Percentiles rank a stretch among this genome's conserved stretches.
These are phyloP conservation scores for Trichopus zeylanicus DNA, from an alignment of 116 monocot species.

Conservation along the genomic window DNA sequence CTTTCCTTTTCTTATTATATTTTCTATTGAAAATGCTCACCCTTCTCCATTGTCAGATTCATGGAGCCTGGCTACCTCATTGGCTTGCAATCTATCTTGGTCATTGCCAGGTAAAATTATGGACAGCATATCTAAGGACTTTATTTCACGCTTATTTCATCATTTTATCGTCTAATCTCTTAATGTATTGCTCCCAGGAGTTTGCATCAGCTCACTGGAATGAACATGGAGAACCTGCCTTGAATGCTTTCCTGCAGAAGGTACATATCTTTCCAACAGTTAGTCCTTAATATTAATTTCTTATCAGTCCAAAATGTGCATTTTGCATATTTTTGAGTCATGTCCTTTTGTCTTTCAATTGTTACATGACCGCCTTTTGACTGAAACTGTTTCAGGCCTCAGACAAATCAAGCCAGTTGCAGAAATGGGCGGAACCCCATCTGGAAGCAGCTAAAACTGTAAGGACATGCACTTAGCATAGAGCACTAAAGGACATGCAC, in stretches of 20 bases:
- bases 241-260: conserved; percentile 45
- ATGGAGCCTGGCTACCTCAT: conserved; percentile 86
- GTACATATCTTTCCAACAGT: conserved; percentile 21
- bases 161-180: neutral
- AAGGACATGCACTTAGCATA: conserved; percentile 19
- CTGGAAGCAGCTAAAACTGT: conserved; percentile 60
- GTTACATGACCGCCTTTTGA: neutral
- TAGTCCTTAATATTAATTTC: too few relatives aligned
- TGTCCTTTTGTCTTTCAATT: neutral
- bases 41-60: conserved; percentile 27
- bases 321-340: too few relatives aligned
- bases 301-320: neutral
- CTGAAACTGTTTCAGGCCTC: conserved; percentile 41
- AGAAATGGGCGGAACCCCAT: conserved; percentile 68
- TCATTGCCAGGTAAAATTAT: conserved; percentile 40
- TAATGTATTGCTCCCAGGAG: conserved; percentile 27
- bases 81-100: conserved; percentile 56
- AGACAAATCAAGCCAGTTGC: conserved; percentile 39
- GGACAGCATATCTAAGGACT: neutral
- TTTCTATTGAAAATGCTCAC: neutral
- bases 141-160: neutral
- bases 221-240: conserved; percentile 57
- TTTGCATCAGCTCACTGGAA: conserved; percentile 47
- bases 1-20: too few relatives aligned
- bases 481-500: neutral